A percentile compares a stretch with the other conserved stretches of the same genome.
Evolutionary conservation across 2,329 filamentous ascomycete species (phyloP).

Genomic region (Sphaerulina populicola): DNA sequence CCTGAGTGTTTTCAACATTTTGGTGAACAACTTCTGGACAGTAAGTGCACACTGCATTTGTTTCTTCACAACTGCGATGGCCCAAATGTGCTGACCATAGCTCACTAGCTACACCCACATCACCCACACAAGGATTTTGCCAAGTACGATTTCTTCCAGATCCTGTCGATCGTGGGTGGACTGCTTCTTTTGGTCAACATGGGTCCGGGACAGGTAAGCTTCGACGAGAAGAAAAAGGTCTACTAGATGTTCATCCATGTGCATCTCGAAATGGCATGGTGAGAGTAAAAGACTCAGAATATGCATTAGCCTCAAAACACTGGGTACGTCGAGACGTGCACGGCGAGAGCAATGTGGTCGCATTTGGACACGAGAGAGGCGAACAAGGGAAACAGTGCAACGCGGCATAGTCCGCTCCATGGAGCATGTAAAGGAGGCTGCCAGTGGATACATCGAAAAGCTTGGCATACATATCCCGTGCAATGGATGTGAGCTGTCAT

Average conservation of each 20-base stretch:
- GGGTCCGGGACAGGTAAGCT: slow-evolving; percentile 92
- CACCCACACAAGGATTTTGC: slow-evolving; percentile 99
- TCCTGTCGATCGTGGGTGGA: slow-evolving; percentile 94
- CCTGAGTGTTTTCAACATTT: slow-evolving; percentile 87
- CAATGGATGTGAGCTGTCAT: not conserved
- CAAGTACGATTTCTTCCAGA: slow-evolving; percentile 99
- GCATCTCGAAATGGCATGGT: not conserved
- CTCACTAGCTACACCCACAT: slow-evolving; percentile 75
- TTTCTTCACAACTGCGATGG: not conserved
- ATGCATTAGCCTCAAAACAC: not conserved
- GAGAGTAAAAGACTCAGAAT: not conserved
- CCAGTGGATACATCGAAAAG: not conserved
- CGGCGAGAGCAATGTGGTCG: not conserved
- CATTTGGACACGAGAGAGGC: not conserved
- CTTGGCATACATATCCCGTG: not conserved
- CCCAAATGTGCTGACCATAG: slow-evolving; percentile 3
- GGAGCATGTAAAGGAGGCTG: not conserved
- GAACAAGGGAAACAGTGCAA: not conserved
- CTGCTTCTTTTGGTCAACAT: slow-evolving; percentile 96
- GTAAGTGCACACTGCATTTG: slow-evolving; percentile 49
- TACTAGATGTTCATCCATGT: slow-evolving; percentile 51
- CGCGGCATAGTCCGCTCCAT: not conserved
- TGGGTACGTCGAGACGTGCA: not conserved
- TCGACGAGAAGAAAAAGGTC: slow-evolving; percentile 99
- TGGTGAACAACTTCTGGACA: slow-evolving; percentile 99